These are phyloP conservation scores for Massariosphaeria phaeospora DNA, from an alignment of 495 filamentous ascomycete genomes.

Conservation along the genomic window DNA sequence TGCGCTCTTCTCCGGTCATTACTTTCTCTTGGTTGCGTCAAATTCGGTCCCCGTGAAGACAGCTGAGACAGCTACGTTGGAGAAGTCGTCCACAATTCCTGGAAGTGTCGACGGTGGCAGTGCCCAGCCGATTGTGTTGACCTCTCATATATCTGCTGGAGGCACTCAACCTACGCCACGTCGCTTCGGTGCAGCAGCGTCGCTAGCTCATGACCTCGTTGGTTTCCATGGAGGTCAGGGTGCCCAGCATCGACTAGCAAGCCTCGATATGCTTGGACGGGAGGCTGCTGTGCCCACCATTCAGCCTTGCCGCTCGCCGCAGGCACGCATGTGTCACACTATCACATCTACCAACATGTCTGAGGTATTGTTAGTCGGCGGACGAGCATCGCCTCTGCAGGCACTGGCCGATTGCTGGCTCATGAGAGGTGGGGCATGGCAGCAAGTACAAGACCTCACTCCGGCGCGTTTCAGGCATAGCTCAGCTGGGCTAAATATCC, in stretches of 20 bases:
- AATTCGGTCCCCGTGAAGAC: slow-evolving; percentile 1
- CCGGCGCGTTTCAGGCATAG: slow-evolving; percentile 67
- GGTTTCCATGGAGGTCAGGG: slow-evolving; percentile 51
- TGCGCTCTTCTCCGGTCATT: slow-evolving; percentile 77
- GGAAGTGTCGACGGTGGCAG: background rate
- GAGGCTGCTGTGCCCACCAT: background rate
- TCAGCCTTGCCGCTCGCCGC: slow-evolving; percentile 1
- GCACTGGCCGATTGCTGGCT: slow-evolving; percentile 70
- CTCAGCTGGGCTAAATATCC: slow-evolving; percentile 49
- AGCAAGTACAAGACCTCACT: slow-evolving; percentile 57
- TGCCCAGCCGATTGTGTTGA: background rate
- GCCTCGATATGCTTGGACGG: slow-evolving; percentile 49
- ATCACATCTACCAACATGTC: slow-evolving; percentile 53
- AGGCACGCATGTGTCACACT: slow-evolving; percentile 65
- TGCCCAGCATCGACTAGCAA: slow-evolving; percentile 49
- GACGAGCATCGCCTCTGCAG: slow-evolving; percentile 65
- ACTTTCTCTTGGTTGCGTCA: slow-evolving; percentile 69
- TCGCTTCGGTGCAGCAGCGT: slow-evolving; percentile 47
- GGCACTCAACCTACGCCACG: slow-evolving; percentile 10
- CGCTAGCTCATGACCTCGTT: slow-evolving; percentile 40
- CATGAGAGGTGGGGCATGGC: slow-evolving; percentile 56
- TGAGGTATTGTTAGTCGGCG: slow-evolving; percentile 65
- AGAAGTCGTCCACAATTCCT: background rate
- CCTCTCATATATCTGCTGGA: background rate
- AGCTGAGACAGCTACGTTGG: background rate